These are phyloP conservation scores for Candida broadrunensis DNA, from an alignment of 805 yeast genomes.

Conservation along the genomic window DNA sequence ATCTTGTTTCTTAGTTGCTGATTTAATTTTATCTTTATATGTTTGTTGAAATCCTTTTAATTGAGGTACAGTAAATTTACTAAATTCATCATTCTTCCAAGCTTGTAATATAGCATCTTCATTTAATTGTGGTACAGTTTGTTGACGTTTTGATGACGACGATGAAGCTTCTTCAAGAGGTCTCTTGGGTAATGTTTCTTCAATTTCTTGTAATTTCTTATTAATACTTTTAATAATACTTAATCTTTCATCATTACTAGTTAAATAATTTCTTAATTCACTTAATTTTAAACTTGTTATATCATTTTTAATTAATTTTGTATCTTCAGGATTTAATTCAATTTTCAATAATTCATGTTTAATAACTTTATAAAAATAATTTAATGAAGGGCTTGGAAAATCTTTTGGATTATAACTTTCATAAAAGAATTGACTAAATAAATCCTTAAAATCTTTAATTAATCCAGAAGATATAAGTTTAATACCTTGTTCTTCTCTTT, in stretches of 20 bases:
- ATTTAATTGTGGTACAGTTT: slow-evolving; percentile 5
- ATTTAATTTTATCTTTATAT: slow-evolving; percentile 29
- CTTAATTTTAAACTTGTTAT: slow-evolving; percentile 11
- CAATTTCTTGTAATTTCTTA: slow-evolving; percentile 7
- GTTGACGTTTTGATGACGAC: neutral
- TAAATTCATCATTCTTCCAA: slow-evolving; percentile 36
- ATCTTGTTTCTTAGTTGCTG: slow-evolving; percentile 40
- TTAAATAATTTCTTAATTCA: slow-evolving; percentile 8
- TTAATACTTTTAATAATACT: slow-evolving; percentile 10
- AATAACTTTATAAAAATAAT: slow-evolving; percentile 62
- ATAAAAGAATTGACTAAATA: slow-evolving; percentile 40
- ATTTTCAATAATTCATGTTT: slow-evolving; percentile 64
- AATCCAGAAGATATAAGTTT: slow-evolving; percentile 11
- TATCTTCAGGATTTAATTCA: slow-evolving; percentile 13
- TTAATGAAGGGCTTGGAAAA: slow-evolving; percentile 63
- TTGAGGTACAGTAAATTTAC: slow-evolving; percentile 39
- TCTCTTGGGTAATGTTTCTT: slow-evolving; percentile 4
- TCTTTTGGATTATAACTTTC: slow-evolving; percentile 53
- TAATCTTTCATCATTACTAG: slow-evolving; percentile 3
- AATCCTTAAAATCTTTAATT: slow-evolving; percentile 16
- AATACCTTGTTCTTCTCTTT: slow-evolving; percentile 5
- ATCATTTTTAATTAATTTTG: slow-evolving; percentile 17
- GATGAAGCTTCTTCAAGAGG: neutral
- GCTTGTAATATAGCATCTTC: slow-evolving; percentile 41
- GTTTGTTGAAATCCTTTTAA: slow-evolving; percentile 36